These are phyloP conservation scores for Colletotrichum brevisporum DNA, from an alignment of 2,329 filamentous ascomycete genomes.

Conservation along the genomic window DNA sequence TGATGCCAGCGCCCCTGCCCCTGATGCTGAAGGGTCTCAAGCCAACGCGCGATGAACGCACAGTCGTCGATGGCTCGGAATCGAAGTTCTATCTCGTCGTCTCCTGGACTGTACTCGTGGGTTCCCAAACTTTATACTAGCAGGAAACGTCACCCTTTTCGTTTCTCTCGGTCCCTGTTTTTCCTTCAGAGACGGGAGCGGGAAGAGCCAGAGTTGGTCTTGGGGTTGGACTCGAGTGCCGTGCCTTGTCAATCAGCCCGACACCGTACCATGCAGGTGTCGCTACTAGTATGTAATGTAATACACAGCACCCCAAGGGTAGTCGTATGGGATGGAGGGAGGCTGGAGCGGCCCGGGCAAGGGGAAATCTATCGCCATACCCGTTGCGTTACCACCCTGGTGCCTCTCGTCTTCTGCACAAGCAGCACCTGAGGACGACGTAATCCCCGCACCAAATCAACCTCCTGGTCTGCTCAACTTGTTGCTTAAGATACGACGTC, in stretches of 20 bases:
- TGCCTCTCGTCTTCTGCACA: too few species aligned
- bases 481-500: background rate
- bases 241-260: too few species aligned
- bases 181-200: background rate
- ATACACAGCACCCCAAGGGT: too few species aligned
- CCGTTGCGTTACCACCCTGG: too few species aligned
- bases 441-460: background rate
- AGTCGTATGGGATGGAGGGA: too few species aligned
- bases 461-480: background rate
- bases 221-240: too few species aligned
- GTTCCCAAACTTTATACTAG: background rate
- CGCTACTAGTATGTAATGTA: too few species aligned
- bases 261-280: too few species aligned
- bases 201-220: background rate
- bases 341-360: too few species aligned
- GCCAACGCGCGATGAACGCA: conserved; percentile 27
- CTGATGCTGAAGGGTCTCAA: conserved; percentile 4
- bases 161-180: background rate
- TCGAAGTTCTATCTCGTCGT: conserved; percentile 17
- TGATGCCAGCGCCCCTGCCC: conserved; percentile 12
- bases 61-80: conserved; percentile 5
- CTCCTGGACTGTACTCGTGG: conserved; percentile 21
- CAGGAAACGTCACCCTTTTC: conserved; percentile 1
- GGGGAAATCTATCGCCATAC: too few species aligned
- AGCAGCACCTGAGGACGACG: background rate